Percentiles rank a stretch among this genome's conserved stretches.
These are phyloP conservation scores for Metschnikowia proteae DNA, from an alignment of 805 yeast species.

Conservation along the genomic window DNA sequence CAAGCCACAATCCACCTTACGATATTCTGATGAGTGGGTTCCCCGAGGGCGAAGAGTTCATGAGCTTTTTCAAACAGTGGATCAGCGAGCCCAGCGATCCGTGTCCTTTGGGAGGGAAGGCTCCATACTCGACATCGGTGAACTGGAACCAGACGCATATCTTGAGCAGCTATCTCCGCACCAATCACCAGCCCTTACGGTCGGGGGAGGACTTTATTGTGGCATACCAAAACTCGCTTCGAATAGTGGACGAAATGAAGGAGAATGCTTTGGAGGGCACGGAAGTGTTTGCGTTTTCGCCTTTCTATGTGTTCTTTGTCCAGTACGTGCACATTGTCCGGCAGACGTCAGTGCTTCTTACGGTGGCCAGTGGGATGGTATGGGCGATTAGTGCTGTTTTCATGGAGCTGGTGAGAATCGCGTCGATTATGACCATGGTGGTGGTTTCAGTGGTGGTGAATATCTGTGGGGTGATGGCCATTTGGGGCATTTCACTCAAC, in stretches of 20 bases:
- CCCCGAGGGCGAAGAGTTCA: conserved; percentile 69
- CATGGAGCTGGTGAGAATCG: conserved; percentile 63
- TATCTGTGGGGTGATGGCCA: conserved; percentile 76
- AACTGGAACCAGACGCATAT: conserved; percentile 39
- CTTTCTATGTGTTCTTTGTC: conserved; percentile 88
- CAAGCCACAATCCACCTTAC: conserved; percentile 57
- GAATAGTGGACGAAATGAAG: conserved; percentile 59
- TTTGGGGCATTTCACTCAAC: conserved; percentile 73
- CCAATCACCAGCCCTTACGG: conserved; percentile 72
- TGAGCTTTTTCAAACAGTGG: conserved; percentile 76
- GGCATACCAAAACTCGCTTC: conserved; percentile 69
- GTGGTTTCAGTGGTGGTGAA: conserved; percentile 64
- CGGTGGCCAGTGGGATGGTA: conserved; percentile 50
- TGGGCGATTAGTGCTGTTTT: conserved; percentile 51
- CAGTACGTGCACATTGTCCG: conserved; percentile 69
- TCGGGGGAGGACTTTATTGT: conserved; percentile 81
- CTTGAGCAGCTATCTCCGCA: conserved; percentile 65
- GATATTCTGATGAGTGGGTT: conserved; percentile 74
- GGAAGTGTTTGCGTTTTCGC: conserved; percentile 83
- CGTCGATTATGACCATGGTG: conserved; percentile 52
- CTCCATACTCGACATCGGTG: conserved; percentile 66
- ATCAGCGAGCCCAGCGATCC: conserved; percentile 79
- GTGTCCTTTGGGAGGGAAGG: conserved; percentile 94
- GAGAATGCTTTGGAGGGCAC: conserved; percentile 27
- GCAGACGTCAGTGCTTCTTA: conserved; percentile 54